Evolutionary conservation across 768 basidiomycete species (phyloP), one percentile per base, ranked within the genome.

Genomic region (Podaxis rugospora): DNA sequence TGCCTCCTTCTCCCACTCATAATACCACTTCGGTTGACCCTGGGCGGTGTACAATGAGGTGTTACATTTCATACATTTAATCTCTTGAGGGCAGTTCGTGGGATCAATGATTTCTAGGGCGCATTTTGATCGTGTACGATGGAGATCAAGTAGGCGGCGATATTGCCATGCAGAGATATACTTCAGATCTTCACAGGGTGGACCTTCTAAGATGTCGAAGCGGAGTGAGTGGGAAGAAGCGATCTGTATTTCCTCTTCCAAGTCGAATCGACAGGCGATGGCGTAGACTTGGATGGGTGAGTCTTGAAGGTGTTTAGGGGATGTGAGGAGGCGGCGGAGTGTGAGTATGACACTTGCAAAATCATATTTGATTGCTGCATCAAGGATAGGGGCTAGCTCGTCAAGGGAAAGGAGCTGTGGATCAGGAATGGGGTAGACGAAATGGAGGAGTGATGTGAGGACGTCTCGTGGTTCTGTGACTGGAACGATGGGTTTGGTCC

Each of bases 21-120:
- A 68, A 89, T 88, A 91, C 89, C 88, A 90, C 69, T 79, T 80
- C 21, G 90, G 89, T 4, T 78, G 76, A 4, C 75, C 74, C 60
- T 82, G 74, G 53, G 78, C 72, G 1, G 78, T 75, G 63, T 70
- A 69, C 6, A 73, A 62, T 1, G 76, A 77, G 4, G 83, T 83
- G 42, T 87, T 89, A 66, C 88, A 91, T 62, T 86, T 83, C 74
- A 85, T 80, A 71, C 90, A 90, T 70, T 83, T 84, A 64, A 87
- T 67, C 36, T 81, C 76, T 2, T 78, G 75, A 0, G 81, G 73
- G 13, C 46, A 61, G 6, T 57, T 58, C 2, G 47, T 40, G 18
- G 75, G 68, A 61, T 75, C 72, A 6, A 90, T 69, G 42, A 85
- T 69, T 11, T 74, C 75, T 32, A 76, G 71, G 1, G 86, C 85